Evolutionary conservation across 805 yeast genomes (phyloP).

Genomic region (Wickerhamomyces xylosicus): DNA sequence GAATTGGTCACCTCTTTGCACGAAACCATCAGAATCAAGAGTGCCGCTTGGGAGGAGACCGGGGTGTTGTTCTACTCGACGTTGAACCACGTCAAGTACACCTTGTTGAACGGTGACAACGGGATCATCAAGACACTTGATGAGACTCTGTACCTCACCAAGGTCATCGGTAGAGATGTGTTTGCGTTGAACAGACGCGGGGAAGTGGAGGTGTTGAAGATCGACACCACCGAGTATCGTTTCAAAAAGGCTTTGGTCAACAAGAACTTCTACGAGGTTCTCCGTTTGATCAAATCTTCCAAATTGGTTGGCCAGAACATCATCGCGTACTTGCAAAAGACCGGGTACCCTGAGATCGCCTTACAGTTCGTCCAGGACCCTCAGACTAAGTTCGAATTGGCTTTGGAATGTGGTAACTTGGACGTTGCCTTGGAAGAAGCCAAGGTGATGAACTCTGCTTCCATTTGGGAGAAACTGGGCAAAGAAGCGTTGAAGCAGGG

Average conservation of each 20-base stretch:
- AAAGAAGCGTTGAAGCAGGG: conserved; percentile 87
- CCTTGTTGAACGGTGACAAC: conserved; percentile 84
- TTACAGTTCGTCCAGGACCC: conserved; percentile 94
- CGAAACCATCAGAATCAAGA: conserved; percentile 92
- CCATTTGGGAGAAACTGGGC: conserved; percentile 75
- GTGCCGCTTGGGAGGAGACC: conserved; percentile 95
- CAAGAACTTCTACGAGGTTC: conserved; percentile 84
- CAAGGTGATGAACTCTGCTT: conserved; percentile 52
- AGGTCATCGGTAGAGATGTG: conserved; percentile 58
- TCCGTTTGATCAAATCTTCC: conserved; percentile 78
- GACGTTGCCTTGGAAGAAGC: conserved; percentile 87
- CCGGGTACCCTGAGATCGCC: conserved; percentile 96
- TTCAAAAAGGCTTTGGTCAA: conserved; percentile 89
- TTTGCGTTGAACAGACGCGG: conserved; percentile 82
- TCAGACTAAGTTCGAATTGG: conserved; percentile 90
- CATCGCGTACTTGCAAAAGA: conserved; percentile 86
- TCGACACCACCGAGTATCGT: conserved; percentile 95
- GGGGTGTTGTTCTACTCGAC: conserved; percentile 91
- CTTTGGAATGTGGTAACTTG: conserved; percentile 87
- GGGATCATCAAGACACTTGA: conserved; percentile 92
- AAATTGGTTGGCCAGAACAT: conserved; percentile 95
- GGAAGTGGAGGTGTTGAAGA: conserved; percentile 61
- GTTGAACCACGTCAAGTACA: conserved; percentile 89
- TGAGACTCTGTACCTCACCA: conserved; percentile 74
- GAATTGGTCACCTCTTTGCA: conserved; percentile 78